Percentiles rank a stretch among this genome's conserved stretches.
phyloP scores from a whole-genome alignment of 2,329 filamentous ascomycete species.

The Malbranchea cinnamomea region DNA sequence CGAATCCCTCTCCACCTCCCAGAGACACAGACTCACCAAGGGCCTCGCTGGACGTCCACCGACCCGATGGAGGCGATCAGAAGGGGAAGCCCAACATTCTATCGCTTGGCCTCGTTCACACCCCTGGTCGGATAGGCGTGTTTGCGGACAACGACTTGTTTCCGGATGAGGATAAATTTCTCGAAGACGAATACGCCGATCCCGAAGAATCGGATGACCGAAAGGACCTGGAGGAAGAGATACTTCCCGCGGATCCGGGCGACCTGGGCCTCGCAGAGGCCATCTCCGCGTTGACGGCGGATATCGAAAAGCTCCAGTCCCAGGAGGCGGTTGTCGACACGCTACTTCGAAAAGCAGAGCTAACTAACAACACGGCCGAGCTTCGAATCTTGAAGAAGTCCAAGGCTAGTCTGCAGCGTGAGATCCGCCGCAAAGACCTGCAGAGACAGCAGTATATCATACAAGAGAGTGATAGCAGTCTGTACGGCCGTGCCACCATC shows the following conservation, averaged over 20 bases:
- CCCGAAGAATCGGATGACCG: slow-evolving; percentile 41
- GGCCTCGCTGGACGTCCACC: slow-evolving; percentile 45
- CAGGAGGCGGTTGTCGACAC: slow-evolving; percentile 89
- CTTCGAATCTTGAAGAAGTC: slow-evolving; percentile 84
- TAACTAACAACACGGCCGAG: slow-evolving; percentile 94
- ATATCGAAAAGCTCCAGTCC: slow-evolving; percentile 75
- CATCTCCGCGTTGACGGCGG: slow-evolving; percentile 70
- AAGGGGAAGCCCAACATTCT: slow-evolving; percentile 71
- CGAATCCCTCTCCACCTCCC: slow-evolving; percentile 37
- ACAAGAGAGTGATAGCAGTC: slow-evolving; percentile 92
- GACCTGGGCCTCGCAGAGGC: slow-evolving; percentile 89
- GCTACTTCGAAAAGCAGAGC: slow-evolving; percentile 79
- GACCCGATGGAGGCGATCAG: slow-evolving; percentile 30
- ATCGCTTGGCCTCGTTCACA: slow-evolving; percentile 78
- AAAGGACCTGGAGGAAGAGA: slow-evolving; percentile 59
- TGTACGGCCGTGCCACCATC: slow-evolving; percentile 81
- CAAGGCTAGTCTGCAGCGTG: slow-evolving; percentile 79
- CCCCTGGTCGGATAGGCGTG: slow-evolving; percentile 74
- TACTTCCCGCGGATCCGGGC: slow-evolving; percentile 86
- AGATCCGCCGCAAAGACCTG: slow-evolving; percentile 85
- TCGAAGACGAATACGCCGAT: slow-evolving; percentile 75
- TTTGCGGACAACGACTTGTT: slow-evolving; percentile 92
- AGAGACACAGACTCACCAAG: slow-evolving; percentile 46
- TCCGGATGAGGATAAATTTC: slow-evolving; percentile 69
- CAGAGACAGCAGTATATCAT: slow-evolving; percentile 94